A percentile compares a stretch with the other conserved stretches of the same genome.
These are phyloP conservation scores for Oldenlandia corymbosa DNA, from an alignment of 257 asterid species.

Conservation along the genomic window DNA sequence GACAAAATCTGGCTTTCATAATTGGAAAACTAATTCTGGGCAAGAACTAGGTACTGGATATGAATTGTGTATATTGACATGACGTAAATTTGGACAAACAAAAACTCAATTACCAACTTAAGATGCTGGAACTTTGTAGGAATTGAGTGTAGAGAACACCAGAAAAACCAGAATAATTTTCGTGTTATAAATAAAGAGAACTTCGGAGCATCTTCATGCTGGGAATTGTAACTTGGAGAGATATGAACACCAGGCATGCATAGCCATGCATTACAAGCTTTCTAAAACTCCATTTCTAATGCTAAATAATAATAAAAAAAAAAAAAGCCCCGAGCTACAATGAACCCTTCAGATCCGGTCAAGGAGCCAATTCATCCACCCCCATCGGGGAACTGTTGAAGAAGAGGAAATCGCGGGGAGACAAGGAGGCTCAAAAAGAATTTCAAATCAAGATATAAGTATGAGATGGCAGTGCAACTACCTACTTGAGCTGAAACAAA, in stretches of 20 bases:
- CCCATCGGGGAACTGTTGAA: not conserved
- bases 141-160: too few species aligned
- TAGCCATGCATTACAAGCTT: conserved; percentile 6
- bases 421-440: conserved; percentile 11
- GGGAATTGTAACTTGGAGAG: not conserved
- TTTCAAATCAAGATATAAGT: conserved; percentile 14
- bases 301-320: too few species aligned
- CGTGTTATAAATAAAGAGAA: too few species aligned
- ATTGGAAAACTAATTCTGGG: too few species aligned
- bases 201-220: not conserved
- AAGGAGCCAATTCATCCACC: conserved; percentile 3
- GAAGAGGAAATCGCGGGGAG: not conserved
- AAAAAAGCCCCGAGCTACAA: conserved; percentile 3
- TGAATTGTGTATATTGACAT: too few species aligned
- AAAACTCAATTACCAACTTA: too few species aligned
- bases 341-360: not conserved
- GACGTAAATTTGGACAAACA: too few species aligned
- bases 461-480: not conserved
- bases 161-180: too few species aligned
- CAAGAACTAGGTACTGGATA: too few species aligned
- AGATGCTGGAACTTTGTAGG: too few species aligned
- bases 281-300: conserved; percentile 5
- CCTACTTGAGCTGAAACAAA: too few species aligned
- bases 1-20: too few species aligned
- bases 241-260: conserved; percentile 1